phyloP scores from a whole-genome alignment of 352 stramenopile genomes.

The Globisporangium nodosum region DNA sequence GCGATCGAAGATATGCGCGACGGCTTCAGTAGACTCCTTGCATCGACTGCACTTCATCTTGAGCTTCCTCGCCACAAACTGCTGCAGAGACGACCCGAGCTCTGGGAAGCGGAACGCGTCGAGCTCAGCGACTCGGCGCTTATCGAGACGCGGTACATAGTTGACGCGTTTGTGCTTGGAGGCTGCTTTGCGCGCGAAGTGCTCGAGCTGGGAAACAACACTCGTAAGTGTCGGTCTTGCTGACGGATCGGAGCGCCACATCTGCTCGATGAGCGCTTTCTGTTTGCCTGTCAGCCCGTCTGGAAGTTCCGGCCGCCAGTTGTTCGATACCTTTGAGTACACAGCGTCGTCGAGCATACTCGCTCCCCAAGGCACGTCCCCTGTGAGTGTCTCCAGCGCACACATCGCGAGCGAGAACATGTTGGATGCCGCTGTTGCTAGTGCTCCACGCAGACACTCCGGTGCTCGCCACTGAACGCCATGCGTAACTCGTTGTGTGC shows the following conservation, averaged over 20 bases:
- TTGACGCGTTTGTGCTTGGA: not conserved
- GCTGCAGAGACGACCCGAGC: not conserved
- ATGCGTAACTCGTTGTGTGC: not conserved
- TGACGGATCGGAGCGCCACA: not conserved
- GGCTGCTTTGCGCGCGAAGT: not conserved
- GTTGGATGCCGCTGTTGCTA: not conserved
- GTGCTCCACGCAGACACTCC: not conserved
- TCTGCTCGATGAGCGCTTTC: not conserved
- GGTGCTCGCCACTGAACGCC: conserved; percentile 2
- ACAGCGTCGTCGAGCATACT: not conserved
- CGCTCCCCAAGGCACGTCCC: not conserved
- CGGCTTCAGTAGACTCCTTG: not conserved
- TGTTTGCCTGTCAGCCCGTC: not conserved
- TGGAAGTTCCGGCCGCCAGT: not conserved
- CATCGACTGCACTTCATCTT: not conserved
- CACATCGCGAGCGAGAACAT: conserved; percentile 5
- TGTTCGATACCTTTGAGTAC: not conserved
- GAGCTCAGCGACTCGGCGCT: not conserved
- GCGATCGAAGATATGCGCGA: not conserved
- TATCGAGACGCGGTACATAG: not conserved
- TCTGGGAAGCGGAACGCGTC: not conserved
- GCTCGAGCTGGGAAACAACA: not conserved
- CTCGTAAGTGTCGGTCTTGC: not conserved
- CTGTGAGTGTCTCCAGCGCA: not conserved
- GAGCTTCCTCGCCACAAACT: not conserved